A percentile compares a stretch with the other conserved stretches of the same genome.
Evolutionary conservation across 441 rosid species (phyloP).

Genomic region (Gossypium gossypioides): DNA sequence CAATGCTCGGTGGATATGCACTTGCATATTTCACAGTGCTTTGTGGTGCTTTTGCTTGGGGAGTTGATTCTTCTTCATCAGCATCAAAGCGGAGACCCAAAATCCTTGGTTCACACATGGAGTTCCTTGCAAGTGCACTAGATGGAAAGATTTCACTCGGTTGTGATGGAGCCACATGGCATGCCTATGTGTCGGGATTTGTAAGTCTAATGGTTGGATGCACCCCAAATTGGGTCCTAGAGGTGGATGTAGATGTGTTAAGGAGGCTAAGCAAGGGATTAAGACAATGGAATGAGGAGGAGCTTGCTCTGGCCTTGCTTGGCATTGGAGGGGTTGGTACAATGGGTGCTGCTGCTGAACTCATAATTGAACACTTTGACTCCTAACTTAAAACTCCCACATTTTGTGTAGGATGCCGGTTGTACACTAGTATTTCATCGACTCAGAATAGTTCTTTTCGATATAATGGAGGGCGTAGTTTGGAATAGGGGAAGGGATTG

Average conservation of each 20-base stretch:
- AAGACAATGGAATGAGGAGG: slow-evolving; percentile 56
- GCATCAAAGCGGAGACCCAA: slow-evolving; percentile 56
- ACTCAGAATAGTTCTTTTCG: not conserved
- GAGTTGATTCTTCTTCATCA: slow-evolving; percentile 45
- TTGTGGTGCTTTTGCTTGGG: slow-evolving; percentile 67
- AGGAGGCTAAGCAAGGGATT: slow-evolving; percentile 56
- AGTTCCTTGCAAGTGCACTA: slow-evolving; percentile 52
- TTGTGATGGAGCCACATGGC: slow-evolving; percentile 53
- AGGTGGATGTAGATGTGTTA: slow-evolving; percentile 47
- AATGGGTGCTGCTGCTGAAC: slow-evolving; percentile 50
- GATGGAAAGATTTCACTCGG: slow-evolving; percentile 66
- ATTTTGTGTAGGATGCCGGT: slow-evolving; percentile 5
- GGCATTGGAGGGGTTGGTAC: slow-evolving; percentile 46
- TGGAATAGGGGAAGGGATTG: not conserved
- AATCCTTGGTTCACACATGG: slow-evolving; percentile 49
- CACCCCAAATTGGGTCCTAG: slow-evolving; percentile 55
- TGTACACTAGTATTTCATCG: not conserved
- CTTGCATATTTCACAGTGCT: slow-evolving; percentile 56
- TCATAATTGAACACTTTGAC: slow-evolving; percentile 32
- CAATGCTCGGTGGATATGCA: slow-evolving; percentile 60
- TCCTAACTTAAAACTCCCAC: not conserved
- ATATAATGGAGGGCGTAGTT: not conserved
- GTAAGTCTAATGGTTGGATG: slow-evolving; percentile 60
- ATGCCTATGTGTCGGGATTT: slow-evolving; percentile 46
- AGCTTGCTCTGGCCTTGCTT: slow-evolving; percentile 52